Evolutionary conservation across 495 filamentous ascomycete genomes (phyloP), one percentile per base, ranked within the genome.

Genomic region (Venustampulla echinocandica): DNA sequence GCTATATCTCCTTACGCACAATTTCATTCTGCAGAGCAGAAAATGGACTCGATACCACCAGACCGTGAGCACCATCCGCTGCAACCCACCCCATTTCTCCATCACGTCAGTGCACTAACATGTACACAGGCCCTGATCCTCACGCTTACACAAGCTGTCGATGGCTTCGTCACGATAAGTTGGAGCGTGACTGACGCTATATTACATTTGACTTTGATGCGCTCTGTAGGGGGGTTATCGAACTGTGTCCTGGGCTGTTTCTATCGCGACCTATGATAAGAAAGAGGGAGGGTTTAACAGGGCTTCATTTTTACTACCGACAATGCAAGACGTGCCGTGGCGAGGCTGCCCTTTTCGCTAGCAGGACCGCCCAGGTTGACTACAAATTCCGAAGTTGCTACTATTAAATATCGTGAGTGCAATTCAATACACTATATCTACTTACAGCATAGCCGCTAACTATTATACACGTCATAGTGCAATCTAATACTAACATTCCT

Each of bases 321-420:
- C 48, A 62, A 67, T 50, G 54, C 18, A 22, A 57, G 48, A 41
- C 47, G 47, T 1, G 44, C 67, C 22, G 65, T 70, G 6, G 68
- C 67, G 5, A 61, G 58, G 42, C 47, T 71, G 24, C 68, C 64
- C 11, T 57, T 61, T 44, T 43, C 43, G 1, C 53, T 62, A 44
- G 61, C 58, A 19, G 64, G 66, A 15, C 64, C 64, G 10, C 30
- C 59, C 20, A 59, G 46, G 46, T 49, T 69, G 21, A 61, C 64
- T 1, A 70, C 66, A 10, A 61, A 61, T 39, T 71, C 69, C 5
- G 67, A 71, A 58, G 68, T 71, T 21, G 66, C 70, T 23, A 71
- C 69, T 10, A 71, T 71, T 34, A 54, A 47, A 49, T 72, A 71
- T 43, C 36, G 68, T 71, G 57, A 55, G 62, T 40, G 25, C 46